A percentile compares a stretch with the other conserved stretches of the same genome.
phyloP scores from a whole-genome alignment of 2,329 filamentous ascomycete genomes.

The Sclerotinia trifoliorum region DNA sequence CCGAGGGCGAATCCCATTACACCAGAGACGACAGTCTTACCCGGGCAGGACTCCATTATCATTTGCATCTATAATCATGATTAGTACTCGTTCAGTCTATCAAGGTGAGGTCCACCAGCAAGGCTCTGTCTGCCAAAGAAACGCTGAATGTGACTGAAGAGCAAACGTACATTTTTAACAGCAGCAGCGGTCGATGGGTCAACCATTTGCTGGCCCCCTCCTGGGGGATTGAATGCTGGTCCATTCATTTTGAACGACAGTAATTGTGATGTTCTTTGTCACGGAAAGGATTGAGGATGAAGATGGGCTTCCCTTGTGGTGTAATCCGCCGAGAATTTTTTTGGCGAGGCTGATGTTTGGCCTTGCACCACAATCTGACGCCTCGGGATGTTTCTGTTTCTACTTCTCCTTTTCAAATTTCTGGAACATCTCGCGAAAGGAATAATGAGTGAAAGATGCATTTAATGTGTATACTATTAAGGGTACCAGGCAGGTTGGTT shows the following conservation, averaged over 20 bases:
- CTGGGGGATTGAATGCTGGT: conserved; percentile 28
- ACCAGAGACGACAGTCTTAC: conserved; percentile 85
- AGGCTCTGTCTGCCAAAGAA: neutral
- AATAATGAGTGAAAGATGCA: neutral
- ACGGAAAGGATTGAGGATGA: neutral
- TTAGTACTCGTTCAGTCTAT: neutral
- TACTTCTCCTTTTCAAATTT: neutral
- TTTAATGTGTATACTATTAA: neutral
- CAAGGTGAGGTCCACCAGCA: neutral
- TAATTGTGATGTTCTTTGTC: conserved; percentile 8
- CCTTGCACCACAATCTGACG: conserved; percentile 9
- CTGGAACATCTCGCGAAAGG: neutral
- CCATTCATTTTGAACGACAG: conserved; percentile 32
- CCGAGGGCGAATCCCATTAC: conserved; percentile 93
- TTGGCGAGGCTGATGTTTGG: conserved; percentile 20
- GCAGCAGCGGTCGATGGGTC: conserved; percentile 38
- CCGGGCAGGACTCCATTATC: conserved; percentile 84
- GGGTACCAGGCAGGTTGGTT: neutral
- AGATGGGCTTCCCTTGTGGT: neutral
- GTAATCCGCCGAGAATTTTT: conserved; percentile 17
- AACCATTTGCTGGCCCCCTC: conserved; percentile 25
- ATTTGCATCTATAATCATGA: conserved; percentile 37
- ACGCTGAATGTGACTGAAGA: neutral
- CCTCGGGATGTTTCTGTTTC: neutral
- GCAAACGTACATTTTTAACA: conserved; percentile 36